These are phyloP conservation scores for Ustilago cynodontis DNA, from an alignment of 1,284 basidiomycete species.

Conservation along the genomic window DNA sequence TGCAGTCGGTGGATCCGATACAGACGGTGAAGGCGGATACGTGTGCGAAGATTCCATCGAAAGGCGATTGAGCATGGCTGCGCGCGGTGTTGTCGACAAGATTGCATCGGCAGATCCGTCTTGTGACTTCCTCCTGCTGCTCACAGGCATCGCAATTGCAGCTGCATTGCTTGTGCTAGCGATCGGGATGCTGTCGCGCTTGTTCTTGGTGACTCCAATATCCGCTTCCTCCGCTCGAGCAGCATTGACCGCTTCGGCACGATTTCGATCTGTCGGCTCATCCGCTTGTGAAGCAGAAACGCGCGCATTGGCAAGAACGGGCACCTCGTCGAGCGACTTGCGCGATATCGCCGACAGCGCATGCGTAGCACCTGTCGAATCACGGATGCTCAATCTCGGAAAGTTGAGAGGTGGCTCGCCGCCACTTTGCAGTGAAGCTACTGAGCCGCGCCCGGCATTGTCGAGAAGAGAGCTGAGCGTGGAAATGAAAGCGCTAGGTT, in stretches of 20 bases:
- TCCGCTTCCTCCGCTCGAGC: neutral
- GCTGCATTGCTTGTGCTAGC: neutral
- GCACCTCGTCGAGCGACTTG: slow-evolving; percentile 43
- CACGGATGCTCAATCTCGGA: slow-evolving; percentile 41
- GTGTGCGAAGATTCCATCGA: slow-evolving; percentile 41
- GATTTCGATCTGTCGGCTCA: neutral
- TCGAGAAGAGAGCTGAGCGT: slow-evolving; percentile 24
- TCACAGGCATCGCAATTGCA: slow-evolving; percentile 22
- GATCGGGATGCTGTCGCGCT: neutral
- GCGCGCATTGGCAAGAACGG: slow-evolving; percentile 20
- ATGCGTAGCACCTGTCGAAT: slow-evolving; percentile 37
- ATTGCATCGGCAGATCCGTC: slow-evolving; percentile 19
- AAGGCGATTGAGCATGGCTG: slow-evolving; percentile 31
- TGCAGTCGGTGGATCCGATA: slow-evolving; percentile 26
- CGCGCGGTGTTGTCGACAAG: slow-evolving; percentile 39
- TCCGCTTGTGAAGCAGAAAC: neutral
- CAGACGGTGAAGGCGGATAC: slow-evolving; percentile 50
- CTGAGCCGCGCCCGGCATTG: slow-evolving; percentile 13
- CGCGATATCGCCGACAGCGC: neutral
- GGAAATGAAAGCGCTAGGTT: slow-evolving; percentile 37
- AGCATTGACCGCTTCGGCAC: neutral
- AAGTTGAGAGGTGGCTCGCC: slow-evolving; percentile 29
- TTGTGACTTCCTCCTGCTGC: slow-evolving; percentile 24
- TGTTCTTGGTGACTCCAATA: too few species aligned
- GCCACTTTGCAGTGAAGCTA: slow-evolving; percentile 18